Percentiles rank a stretch among this genome's conserved stretches.
These are phyloP conservation scores for Cronartium quercuum DNA, from an alignment of 1,284 basidiomycete genomes.

Conservation along the genomic window DNA sequence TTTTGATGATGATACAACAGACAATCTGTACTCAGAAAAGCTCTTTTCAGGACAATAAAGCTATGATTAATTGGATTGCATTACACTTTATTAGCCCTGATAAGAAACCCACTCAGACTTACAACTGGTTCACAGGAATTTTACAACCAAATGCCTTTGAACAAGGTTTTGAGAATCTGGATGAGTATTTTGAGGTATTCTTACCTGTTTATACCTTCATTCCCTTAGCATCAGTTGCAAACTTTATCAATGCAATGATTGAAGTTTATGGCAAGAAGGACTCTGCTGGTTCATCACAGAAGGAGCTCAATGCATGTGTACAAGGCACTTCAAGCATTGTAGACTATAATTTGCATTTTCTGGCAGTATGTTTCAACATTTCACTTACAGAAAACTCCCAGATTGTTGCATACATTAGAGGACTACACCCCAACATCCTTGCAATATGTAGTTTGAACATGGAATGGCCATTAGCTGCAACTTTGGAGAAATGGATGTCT, in stretches of 20 bases:
- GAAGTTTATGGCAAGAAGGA: conserved; percentile 1
- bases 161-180: neutral
- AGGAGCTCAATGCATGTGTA: neutral
- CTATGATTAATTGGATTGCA: too few relatives aligned
- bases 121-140: too few relatives aligned
- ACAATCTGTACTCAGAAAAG: too few relatives aligned
- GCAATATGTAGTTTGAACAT: too few relatives aligned
- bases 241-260: neutral
- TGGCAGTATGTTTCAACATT: conserved; percentile 6
- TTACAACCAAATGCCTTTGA: too few relatives aligned
- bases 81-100: too few relatives aligned
- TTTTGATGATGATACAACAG: too few relatives aligned
- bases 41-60: too few relatives aligned
- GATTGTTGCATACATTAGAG: neutral
- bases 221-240: neutral
- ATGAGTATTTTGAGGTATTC: neutral
- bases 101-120: too few relatives aligned
- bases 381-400: neutral
- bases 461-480: too few relatives aligned
- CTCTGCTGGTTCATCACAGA: neutral
- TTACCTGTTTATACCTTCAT: neutral
- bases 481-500: neutral
- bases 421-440: neutral
- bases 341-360: conserved; percentile 11
- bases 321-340: neutral